Evolutionary conservation across 2,329 filamentous ascomycete species (phyloP), one percentile per base, ranked within the genome.

Genomic region (Colletotrichum agaves): DNA sequence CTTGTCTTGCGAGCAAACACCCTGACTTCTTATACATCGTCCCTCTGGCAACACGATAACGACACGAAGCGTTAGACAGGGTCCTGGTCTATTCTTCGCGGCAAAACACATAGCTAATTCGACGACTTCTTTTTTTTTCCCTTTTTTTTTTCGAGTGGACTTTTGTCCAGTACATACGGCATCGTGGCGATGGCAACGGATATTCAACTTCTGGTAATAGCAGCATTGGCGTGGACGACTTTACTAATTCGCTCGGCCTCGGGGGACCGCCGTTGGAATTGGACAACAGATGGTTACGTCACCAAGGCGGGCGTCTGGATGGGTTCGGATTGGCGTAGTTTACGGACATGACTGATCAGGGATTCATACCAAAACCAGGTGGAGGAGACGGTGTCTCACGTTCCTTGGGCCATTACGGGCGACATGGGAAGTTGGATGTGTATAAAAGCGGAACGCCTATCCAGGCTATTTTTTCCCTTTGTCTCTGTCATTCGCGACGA

Each of bases 191-290:
- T 23, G 35, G 50, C 53, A 67, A 56, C 58, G 58, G 49, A 67
- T 53, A 46, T 33, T 71, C 41, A 57, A 70, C 69, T 64, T 72
- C 49, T 67, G 71, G 43, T 72, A 72, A 70, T 70, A 65, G 61
- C 52, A 69, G 68, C 68, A 65, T 70, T 65, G 60, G 49, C 62
- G 39, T 58, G 57, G 55, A 58, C 47, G 53, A 55, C 39, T 17
- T 64, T 41, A 39, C 46, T 44, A 44, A 46, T 46, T 39, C 31
- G 35, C 50, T 39, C 56, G 27, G 31, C 49, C 35, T 59, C 43
- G 56, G 46, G 49, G 33, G 27, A 37, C 46, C 61, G 39, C n/a
- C n/a, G 33, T 59, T 50, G 61, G 61, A 39, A 21, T 67, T 64
- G 64, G 64, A 67, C 27, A 64, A 35, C 43, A 47, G 55, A 43